Base-by-base conservation (phyloP, 1,284 basidiomycete species). In the Sanghuangporus baumii region DNA sequence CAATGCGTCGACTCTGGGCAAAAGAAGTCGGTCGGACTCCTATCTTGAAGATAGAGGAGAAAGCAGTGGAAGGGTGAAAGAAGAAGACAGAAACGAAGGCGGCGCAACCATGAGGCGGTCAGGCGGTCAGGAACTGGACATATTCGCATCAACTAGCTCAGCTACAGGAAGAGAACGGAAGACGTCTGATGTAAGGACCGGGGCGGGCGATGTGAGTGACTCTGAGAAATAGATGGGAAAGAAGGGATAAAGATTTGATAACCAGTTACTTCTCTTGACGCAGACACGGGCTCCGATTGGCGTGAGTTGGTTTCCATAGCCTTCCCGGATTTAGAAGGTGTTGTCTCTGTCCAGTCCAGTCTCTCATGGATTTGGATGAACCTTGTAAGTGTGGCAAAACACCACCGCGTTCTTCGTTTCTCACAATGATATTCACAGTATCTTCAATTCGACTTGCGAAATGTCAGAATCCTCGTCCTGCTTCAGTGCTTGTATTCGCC, bases 21-120 rank as follows among this genome's bases (percentile, higher is more conserved):
- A 62, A 37, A 57, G 61, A 31, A 51, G 23, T n/a, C 41, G 61
- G 11, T 57, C 61, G 18, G 55, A 57, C 31, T 60, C 59, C 16
- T 60, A 40, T 9, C 37, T 50, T 9, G 60, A 43, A 23, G 54
- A 41, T 38, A 8, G 36, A 34, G 46, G 38, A 18, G 57, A 40
- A 12, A 31, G 46, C 6, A n/a, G 23, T 2, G 20, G 47, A 26
- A 26, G 34, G 46, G 23, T 59, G n/a, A 59, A 59, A 23, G 57
- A 61, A 31, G 60, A 61, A 31, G 54, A 55, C 6, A 23, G 16
- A 16, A 48, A 43, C 36, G 60, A 57, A 31, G 61, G 47, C 16
- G 57, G 50, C 26, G 23, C 41, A 23, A 37, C 2, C 9, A 6
- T 14, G 14, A 16, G 60, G 54, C 51, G 40, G 14, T 61, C 48